Conservation (phyloP, 495 filamentous ascomycete species). For the Tuber calosporum region DNA sequence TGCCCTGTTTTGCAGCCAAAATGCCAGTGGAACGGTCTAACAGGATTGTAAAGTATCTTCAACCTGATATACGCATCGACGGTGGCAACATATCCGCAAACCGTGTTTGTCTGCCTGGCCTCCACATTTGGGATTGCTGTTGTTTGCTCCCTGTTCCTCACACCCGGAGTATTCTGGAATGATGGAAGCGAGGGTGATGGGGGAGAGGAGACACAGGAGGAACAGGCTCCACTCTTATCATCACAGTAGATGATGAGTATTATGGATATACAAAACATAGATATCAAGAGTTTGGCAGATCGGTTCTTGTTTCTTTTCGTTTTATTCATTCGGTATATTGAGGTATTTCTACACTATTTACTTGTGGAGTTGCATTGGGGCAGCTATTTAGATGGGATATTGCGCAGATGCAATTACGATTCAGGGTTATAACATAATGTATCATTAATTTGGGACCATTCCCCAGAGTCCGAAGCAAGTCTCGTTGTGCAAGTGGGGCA, state of each 20-base stretch:
- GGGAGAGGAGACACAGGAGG: constrained; percentile 13
- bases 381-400: not conserved
- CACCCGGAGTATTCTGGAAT: constrained; percentile 24
- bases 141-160: constrained; percentile 56
- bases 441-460: not conserved
- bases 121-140: constrained; percentile 59
- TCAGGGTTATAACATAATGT: not conserved
- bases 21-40: not conserved
- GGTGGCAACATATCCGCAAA: constrained; percentile 66
- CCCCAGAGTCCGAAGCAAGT: not conserved
- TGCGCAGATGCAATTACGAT: not conserved
- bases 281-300: not conserved
- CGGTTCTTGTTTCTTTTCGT: not conserved
- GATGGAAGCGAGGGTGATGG: constrained; percentile 10
- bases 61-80: constrained; percentile 79
- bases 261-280: not conserved
- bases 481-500: not conserved
- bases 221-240: not conserved
- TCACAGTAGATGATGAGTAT: not conserved
- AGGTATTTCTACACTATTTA: not conserved
- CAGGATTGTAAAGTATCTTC: constrained; percentile 49
- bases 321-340: not conserved
- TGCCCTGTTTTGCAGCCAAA: not conserved
- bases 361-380: not conserved
- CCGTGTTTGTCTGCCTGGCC: constrained; percentile 70